Conservation (phyloP, 2,329 filamentous ascomycete genomes). For the Monilinia laxa region DNA sequence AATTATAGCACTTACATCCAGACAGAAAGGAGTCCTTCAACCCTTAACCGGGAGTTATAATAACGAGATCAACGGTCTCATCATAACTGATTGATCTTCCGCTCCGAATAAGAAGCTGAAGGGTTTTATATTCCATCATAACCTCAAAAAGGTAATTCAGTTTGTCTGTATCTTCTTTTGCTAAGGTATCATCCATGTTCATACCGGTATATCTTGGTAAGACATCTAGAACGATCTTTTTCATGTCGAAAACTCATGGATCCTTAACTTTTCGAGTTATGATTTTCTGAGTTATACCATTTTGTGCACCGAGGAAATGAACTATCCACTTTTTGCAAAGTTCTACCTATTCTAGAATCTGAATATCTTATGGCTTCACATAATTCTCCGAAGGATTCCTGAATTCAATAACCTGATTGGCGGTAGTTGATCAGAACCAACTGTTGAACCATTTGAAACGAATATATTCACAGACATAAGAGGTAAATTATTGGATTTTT, state of each 20-base stretch:
- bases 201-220: neutral
- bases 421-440: too few species aligned
- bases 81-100: too few species aligned
- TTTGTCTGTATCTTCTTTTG: neutral
- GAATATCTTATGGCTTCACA: neutral
- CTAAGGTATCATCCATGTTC: neutral
- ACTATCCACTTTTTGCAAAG: neutral
- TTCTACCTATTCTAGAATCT: neutral
- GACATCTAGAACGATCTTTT: slow-evolving; percentile 18
- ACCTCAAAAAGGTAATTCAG: neutral
- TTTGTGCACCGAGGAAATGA: neutral
- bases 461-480: too few species aligned
- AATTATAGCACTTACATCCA: too few species aligned
- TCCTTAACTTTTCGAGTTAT: neutral
- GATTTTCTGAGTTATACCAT: slow-evolving; percentile 7
- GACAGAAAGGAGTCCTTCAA: too few species aligned
- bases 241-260: neutral
- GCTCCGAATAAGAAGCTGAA: too few species aligned
- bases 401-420: too few species aligned
- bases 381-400: neutral
- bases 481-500: too few species aligned
- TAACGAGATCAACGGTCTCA: too few species aligned
- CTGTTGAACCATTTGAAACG: too few species aligned
- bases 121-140: too few species aligned
- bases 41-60: too few species aligned